Base-by-base conservation (phyloP, 306 rosid species). In the Purshia tridentata region DNA sequence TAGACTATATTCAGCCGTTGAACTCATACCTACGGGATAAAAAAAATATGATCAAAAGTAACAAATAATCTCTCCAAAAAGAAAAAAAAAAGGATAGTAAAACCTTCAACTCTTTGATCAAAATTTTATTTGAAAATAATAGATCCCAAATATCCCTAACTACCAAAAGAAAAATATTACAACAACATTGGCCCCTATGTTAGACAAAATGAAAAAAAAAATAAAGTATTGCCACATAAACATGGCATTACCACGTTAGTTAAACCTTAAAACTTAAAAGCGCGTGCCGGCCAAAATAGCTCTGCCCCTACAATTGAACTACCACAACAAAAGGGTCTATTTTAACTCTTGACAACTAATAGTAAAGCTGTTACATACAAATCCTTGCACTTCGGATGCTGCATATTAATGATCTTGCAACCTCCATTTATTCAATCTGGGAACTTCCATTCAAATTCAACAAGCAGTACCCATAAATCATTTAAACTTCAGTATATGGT, bases 401-500 rank as follows among this genome's bases (percentile, higher is more conserved):
- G n/a, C 63, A 37, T 6, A 16, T 4, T 10, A 14, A 69, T 11
- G 0, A 15, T 39, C 35, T 18, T 54, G 62, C 62, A 0, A 20
- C 41, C 51, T 39, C 18, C 49, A 20, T 8, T 40, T 39, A 69
- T 20, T 39, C 61, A 39, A 51, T 69, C 20, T 8, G 22, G 52
- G 42, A 53, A 11, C 9, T 19, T 52, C 62, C 40, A 12, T 14
- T 39, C 13, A 41, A 6, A 40, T 41, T 40, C 62, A 41, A 70
- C 51, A 70, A 19, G 74, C 64, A 70, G 64, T 41, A 49, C 40
- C 14, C 41, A 41, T 41, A 70, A 41, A 19, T 41, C 41, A 40
- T 13, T 46, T 41, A 44, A 18, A 51, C 39, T 69, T 35, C 40
- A 1, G 55, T n/a, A 67, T 14, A 9, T 6, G 42, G 2, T 67